Base-by-base conservation (phyloP, 2,329 filamentous ascomycete genomes). In the Trichophyton mentagrophytes region DNA sequence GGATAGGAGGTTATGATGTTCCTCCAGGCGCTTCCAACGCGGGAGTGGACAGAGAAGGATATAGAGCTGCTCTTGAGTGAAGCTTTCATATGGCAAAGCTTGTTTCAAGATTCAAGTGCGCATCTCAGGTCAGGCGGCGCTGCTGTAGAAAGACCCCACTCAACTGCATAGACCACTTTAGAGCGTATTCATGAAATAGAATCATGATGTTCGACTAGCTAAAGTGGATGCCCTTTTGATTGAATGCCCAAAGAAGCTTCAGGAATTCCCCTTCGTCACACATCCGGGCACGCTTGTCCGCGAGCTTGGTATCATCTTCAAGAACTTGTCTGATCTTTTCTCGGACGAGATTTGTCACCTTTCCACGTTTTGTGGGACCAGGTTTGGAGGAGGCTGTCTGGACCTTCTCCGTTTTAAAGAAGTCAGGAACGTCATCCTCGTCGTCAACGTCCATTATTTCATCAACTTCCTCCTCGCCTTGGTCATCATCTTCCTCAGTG, bases 1-100 rank as follows among this genome's bases (percentile, higher is more conserved):
- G 22, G 25, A n/a, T 82, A 97, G 77, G 92, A 96, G 73, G 87
- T 96, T 62, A 96, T 99, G 91, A 99, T 99, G 92, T 99, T 99
- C 71, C 78, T 99, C 60, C 93, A 99, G 76, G 89, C 90, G 51
- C 78, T 99, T 61, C 93, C 95, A 2, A 99, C 95, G 5, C 87
- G 88, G 67, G 83, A 87, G 60, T 99, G 93, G 93, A 96, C 90
- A 1, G 93, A 96, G 72, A 97, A 97, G 77, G 93, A 99, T 70
- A 95, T 99, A 68, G 93, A 97, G 73, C 81, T 99, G 62, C 79
- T 99, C 60, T 80, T 99, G 49, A 96, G 90, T 70, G 93, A 99
- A 76, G 93, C 93, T 2, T 99, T 93, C 69, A 96, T 99, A 65
- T 99, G 93, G 95, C 91, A 99, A 77, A 96, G 89, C 70, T 78